phyloP scores from a whole-genome alignment of 2,329 filamentous ascomycete genomes.

The Zymoseptoria pseudotritici region DNA sequence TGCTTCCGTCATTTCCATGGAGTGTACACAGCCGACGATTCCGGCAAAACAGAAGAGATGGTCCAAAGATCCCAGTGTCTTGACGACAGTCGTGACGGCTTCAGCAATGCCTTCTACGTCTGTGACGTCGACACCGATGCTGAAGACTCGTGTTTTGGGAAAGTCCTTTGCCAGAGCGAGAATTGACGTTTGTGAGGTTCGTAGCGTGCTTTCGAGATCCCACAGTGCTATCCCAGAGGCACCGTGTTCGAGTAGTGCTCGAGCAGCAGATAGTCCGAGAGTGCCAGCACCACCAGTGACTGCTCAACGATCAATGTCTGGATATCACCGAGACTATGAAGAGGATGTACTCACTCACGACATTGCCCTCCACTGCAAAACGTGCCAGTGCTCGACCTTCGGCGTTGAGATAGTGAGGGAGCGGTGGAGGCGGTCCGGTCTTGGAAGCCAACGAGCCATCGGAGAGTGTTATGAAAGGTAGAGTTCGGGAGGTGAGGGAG shows the following conservation, averaged over 20 bases:
- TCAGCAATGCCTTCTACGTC: slow-evolving; percentile 41
- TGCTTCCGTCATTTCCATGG: slow-evolving; percentile 50
- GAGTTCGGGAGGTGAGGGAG: slow-evolving; percentile 36
- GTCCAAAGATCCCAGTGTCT: slow-evolving; percentile 45
- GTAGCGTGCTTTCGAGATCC: slow-evolving; percentile 45
- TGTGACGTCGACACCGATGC: slow-evolving; percentile 53
- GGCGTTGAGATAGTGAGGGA: slow-evolving; percentile 36
- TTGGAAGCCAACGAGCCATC: slow-evolving; percentile 34
- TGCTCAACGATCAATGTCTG: slow-evolving; percentile 19
- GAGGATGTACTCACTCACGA: slow-evolving; percentile 38
- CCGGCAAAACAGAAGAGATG: slow-evolving; percentile 61
- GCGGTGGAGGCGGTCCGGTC: slow-evolving; percentile 39
- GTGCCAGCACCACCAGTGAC: slow-evolving; percentile 62
- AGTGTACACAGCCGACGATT: slow-evolving; percentile 55
- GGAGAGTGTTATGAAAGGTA: slow-evolving; percentile 46
- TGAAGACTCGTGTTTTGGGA: slow-evolving; percentile 45
- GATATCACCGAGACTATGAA: neutral
- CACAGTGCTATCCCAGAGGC: slow-evolving; percentile 52
- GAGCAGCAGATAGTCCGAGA: slow-evolving; percentile 50
- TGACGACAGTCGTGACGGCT: slow-evolving; percentile 36
- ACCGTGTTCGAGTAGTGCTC: slow-evolving; percentile 63
- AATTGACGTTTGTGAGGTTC: slow-evolving; percentile 37
- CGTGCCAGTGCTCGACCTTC: slow-evolving; percentile 40
- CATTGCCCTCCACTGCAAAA: slow-evolving; percentile 48
- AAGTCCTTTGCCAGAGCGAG: slow-evolving; percentile 46